Evolutionary conservation across 73 alveolate genomes (phyloP).

Genomic region (Effrenium voratum): DNA sequence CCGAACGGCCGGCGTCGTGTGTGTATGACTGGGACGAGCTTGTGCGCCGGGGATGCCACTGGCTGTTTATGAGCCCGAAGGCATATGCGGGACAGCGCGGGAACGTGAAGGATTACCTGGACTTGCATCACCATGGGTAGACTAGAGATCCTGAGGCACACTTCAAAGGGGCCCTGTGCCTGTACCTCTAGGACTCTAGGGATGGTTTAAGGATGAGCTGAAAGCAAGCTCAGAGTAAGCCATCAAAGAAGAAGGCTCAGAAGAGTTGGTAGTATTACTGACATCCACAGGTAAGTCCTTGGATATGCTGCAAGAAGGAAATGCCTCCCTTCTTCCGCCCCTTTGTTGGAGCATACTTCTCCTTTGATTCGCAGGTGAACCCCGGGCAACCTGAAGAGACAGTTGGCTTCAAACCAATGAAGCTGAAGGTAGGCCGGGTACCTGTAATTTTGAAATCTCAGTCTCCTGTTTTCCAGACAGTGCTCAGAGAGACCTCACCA

Average conservation of each 20-base stretch:
- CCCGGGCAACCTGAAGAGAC: too few relatives aligned
- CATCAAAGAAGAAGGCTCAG: neutral
- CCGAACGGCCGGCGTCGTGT: neutral
- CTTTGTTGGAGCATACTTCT: too few relatives aligned
- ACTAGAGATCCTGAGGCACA: neutral
- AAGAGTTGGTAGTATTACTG: neutral
- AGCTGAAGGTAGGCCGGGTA: too few relatives aligned
- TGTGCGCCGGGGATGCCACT: neutral
- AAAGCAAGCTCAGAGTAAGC: neutral
- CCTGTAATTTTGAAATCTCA: too few relatives aligned
- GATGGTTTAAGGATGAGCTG: neutral
- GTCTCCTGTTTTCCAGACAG: too few relatives aligned
- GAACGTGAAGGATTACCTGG: neutral
- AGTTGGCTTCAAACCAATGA: too few relatives aligned
- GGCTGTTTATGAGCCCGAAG: neutral
- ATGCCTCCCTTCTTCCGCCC: too few relatives aligned
- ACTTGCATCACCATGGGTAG: neutral
- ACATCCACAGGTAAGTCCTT: neutral
- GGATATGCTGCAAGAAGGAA: too few relatives aligned
- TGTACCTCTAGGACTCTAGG: neutral
- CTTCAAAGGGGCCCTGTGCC: neutral
- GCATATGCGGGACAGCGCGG: neutral
- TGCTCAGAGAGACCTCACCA: too few relatives aligned
- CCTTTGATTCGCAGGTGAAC: too few relatives aligned
- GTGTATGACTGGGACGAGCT: neutral